Percentiles rank a stretch among this genome's conserved stretches.
Conservation (phyloP, 345 rosid species). For the Brassica rapa region DNA sequence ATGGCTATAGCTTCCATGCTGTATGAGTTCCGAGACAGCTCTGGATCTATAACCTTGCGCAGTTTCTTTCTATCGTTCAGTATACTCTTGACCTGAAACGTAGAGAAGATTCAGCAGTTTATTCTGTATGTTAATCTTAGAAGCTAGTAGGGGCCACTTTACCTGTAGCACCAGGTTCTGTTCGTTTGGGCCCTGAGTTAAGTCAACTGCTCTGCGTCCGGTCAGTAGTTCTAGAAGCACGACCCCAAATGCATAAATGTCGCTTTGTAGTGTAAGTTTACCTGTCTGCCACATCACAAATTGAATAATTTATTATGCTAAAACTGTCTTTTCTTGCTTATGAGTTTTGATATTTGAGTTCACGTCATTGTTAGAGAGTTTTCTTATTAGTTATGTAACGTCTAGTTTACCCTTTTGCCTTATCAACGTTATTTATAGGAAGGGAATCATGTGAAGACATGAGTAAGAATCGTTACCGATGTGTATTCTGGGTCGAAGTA, state of each 20-base stretch:
- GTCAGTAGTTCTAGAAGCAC: slow-evolving; percentile 93
- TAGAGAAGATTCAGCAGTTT: slow-evolving; percentile 25
- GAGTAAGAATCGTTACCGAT: slow-evolving; percentile 54
- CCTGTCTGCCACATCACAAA: slow-evolving; percentile 65
- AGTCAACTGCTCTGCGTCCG: slow-evolving; percentile 91
- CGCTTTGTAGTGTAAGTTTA: slow-evolving; percentile 91
- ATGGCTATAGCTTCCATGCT: slow-evolving; percentile 76
- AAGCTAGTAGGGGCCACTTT: slow-evolving; percentile 18
- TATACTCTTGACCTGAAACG: slow-evolving; percentile 75
- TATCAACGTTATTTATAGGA: background rate
- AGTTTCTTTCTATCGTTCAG: slow-evolving; percentile 76
- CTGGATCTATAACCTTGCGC: slow-evolving; percentile 83
- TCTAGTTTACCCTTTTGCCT: background rate
- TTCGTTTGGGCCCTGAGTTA: slow-evolving; percentile 80
- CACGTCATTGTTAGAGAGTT: background rate
- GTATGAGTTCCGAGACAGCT: slow-evolving; percentile 68
- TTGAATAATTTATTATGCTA: background rate
- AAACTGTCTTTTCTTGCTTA: slow-evolving; percentile 1
- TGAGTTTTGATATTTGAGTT: background rate
- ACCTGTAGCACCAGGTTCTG: slow-evolving; percentile 97
- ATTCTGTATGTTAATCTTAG: slow-evolving; percentile 9
- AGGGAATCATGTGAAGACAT: background rate
- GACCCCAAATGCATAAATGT: slow-evolving; percentile 96
- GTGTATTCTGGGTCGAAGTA: slow-evolving; percentile 97
- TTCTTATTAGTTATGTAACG: background rate